Conservation (phyloP, 163 green algal species). For the Smithsoniella earleae region DNA sequence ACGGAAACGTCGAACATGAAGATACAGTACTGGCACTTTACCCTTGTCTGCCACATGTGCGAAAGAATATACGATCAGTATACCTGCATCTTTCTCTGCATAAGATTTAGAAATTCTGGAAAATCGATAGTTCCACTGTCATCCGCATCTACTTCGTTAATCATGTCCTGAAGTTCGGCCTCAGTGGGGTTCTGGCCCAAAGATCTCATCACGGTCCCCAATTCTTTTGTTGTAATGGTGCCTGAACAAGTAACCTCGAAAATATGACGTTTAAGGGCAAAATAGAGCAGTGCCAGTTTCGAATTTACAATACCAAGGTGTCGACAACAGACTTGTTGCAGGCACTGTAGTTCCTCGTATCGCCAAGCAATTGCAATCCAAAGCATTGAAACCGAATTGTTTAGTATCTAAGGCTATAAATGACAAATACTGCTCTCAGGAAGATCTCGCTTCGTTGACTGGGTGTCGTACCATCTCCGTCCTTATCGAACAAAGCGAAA, state of each 20-base stretch:
- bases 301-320: conserved; percentile 22
- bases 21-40: neutral
- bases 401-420: too few species aligned
- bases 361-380: too few species aligned
- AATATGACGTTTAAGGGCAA: too few species aligned
- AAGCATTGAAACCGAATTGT: too few species aligned
- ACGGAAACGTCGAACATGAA: neutral
- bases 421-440: too few species aligned
- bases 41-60: neutral
- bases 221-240: conserved; percentile 95
- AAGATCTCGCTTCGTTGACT: too few species aligned
- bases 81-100: conserved; percentile 90
- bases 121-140: conserved; percentile 99
- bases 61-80: neutral
- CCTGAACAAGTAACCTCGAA: conserved; percentile 43
- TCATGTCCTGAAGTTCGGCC: conserved; percentile 98
- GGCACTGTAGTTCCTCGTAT: neutral
- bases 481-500: conserved; percentile 96
- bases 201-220: conserved; percentile 97
- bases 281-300: too few species aligned
- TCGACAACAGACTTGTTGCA: neutral
- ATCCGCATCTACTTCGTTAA: conserved; percentile 95
- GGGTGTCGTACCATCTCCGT: conserved; percentile 93
- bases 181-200: conserved; percentile 98
- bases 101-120: conserved; percentile 96